Conservation (phyloP, 2,329 filamentous ascomycete genomes). For the Penicillium sp. region DNA sequence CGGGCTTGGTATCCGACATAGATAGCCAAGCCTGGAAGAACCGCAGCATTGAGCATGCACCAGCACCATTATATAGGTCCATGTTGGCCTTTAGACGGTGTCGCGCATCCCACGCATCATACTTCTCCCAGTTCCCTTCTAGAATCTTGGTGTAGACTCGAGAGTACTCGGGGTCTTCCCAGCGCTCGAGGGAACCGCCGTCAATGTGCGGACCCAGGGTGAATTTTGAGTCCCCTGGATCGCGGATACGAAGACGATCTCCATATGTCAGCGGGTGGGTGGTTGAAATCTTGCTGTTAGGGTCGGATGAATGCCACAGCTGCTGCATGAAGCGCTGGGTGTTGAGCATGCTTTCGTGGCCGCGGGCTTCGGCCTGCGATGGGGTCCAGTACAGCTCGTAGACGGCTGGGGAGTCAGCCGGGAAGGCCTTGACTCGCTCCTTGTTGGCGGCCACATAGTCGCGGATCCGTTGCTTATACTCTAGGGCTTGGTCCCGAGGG, state of each 20-base stretch:
- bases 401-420: constrained; percentile 65
- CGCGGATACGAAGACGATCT: constrained; percentile 69
- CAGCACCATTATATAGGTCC: constrained; percentile 77
- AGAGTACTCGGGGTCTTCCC: constrained; percentile 70
- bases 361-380: constrained; percentile 66
- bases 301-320: constrained; percentile 62
- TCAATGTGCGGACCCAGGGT: constrained; percentile 73
- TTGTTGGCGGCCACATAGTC: constrained; percentile 66
- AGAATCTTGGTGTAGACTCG: constrained; percentile 73
- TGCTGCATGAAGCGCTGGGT: constrained; percentile 63
- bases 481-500: constrained; percentile 60
- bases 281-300: constrained; percentile 49
- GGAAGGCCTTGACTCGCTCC: constrained; percentile 58
- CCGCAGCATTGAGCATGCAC: constrained; percentile 80
- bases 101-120: constrained; percentile 78
- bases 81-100: constrained; percentile 66
- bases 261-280: constrained; percentile 66
- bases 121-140: constrained; percentile 73
- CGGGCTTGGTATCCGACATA: constrained; percentile 70
- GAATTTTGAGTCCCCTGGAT: constrained; percentile 69
- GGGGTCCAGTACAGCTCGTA: constrained; percentile 75
- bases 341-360: constrained; percentile 62
- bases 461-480: constrained; percentile 64
- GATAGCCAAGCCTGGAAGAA: constrained; percentile 86
- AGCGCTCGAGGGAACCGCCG: constrained; percentile 72